phyloP scores from a whole-genome alignment of 140 eudicot genomes.

The Anethum foeniculum region DNA sequence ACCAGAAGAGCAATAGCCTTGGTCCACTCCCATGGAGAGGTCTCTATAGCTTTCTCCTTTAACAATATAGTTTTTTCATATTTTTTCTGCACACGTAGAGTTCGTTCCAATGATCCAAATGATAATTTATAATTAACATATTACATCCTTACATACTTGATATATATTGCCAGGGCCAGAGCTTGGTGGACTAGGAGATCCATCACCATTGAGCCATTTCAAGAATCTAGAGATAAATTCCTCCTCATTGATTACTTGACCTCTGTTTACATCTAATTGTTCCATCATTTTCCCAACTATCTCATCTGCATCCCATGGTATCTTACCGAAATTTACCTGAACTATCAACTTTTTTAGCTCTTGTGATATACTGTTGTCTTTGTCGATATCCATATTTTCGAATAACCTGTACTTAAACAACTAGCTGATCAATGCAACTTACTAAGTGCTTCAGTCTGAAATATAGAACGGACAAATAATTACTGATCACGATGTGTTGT shows the following conservation, averaged over 20 bases:
- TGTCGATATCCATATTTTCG: conserved; percentile 44
- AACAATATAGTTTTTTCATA: conserved; percentile 29
- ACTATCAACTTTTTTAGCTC: conserved; percentile 41
- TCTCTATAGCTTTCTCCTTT: conserved; percentile 30
- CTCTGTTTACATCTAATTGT: conserved; percentile 51
- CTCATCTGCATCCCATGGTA: conserved; percentile 45
- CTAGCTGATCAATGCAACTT: not conserved
- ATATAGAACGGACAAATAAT: not conserved
- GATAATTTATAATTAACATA: not conserved
- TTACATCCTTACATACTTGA: conserved; percentile 24
- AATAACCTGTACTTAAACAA: conserved; percentile 36
- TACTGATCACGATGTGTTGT: not conserved
- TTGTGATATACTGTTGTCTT: conserved; percentile 39
- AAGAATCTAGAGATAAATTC: conserved; percentile 53
- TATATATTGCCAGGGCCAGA: conserved; percentile 20
- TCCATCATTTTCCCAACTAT: conserved; percentile 46
- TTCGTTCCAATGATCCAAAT: not conserved
- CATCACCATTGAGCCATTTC: conserved; percentile 36
- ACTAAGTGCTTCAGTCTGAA: not conserved
- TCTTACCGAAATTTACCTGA: conserved; percentile 36
- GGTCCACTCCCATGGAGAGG: conserved; percentile 42
- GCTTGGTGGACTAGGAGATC: conserved; percentile 19
- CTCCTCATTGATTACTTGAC: conserved; percentile 39
- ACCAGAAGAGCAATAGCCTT: conserved; percentile 47
- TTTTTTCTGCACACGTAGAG: conserved; percentile 34